phyloP scores from a whole-genome alignment of 352 stramenopile genomes.

The Pythium sukuiense region DNA sequence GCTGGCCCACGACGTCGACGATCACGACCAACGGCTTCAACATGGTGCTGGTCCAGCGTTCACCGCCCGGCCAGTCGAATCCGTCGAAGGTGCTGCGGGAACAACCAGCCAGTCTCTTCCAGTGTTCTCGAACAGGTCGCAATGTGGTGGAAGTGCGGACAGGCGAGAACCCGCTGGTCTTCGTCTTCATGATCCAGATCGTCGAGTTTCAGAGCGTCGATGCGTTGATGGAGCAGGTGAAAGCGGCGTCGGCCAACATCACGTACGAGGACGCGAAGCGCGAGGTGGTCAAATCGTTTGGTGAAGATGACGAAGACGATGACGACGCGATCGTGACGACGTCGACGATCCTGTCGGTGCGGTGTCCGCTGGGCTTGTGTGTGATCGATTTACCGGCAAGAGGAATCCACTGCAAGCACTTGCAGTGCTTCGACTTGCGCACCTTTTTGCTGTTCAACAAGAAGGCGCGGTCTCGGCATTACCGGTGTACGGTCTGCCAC shows the following conservation, averaged over 20 bases:
- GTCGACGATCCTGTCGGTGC: constrained; percentile 88
- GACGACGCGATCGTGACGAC: constrained; percentile 85
- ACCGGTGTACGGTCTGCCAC: constrained; percentile 91
- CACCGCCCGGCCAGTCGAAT: constrained; percentile 71
- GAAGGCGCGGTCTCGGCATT: constrained; percentile 83
- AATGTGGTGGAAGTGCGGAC: constrained; percentile 78
- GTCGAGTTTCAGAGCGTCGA: constrained; percentile 66
- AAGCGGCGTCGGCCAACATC: constrained; percentile 55
- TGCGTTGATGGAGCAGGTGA: constrained; percentile 61
- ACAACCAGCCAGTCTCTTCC: constrained; percentile 72
- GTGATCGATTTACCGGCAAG: constrained; percentile 90
- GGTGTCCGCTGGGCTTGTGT: constrained; percentile 82
- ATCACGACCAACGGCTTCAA: constrained; percentile 68
- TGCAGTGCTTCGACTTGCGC: constrained; percentile 95
- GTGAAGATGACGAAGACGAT: constrained; percentile 73
- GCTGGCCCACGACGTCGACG: constrained; percentile 70
- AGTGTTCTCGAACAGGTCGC: constrained; percentile 59
- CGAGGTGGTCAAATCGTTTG: constrained; percentile 81
- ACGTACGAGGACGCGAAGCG: constrained; percentile 75
- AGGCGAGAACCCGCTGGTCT: constrained; percentile 58
- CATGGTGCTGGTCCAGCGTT: constrained; percentile 43
- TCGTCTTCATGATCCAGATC: constrained; percentile 74
- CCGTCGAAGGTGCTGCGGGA: constrained; percentile 82
- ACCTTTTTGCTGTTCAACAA: constrained; percentile 93
- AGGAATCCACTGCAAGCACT: constrained; percentile 90